Percentiles rank a stretch among this genome's conserved stretches.
These are phyloP conservation scores for Colletotrichum sp. DNA, from an alignment of 2,329 filamentous ascomycete genomes.

Conservation along the genomic window DNA sequence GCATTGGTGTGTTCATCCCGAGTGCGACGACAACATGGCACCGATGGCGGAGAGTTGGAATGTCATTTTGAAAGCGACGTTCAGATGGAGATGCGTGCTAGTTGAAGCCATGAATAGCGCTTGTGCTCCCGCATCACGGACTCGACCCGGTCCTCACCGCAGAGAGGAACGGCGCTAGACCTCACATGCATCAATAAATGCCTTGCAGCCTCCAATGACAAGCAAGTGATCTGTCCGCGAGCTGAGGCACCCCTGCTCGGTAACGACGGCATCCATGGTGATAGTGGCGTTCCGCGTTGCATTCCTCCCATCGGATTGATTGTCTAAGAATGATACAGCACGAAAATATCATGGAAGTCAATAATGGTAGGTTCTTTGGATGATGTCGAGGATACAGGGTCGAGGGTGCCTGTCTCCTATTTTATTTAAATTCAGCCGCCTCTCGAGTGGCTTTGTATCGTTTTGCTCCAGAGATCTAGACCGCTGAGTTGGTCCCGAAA, in stretches of 20 bases:
- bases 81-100: background rate
- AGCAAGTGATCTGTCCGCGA: background rate
- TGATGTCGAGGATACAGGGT: background rate
- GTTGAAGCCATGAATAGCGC: background rate
- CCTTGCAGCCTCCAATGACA: background rate
- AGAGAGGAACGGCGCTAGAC: background rate
- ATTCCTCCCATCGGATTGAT: background rate
- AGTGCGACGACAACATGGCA: background rate
- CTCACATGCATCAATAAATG: background rate
- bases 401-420: background rate
- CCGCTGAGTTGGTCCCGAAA: background rate
- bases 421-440: background rate
- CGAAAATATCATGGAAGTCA: background rate
- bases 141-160: background rate
- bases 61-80: background rate
- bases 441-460: background rate
- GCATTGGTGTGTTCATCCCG: background rate
- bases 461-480: background rate
- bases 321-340: background rate
- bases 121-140: background rate
- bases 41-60: background rate
- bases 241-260: conserved; percentile 3
- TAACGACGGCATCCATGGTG: background rate
- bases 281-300: background rate
- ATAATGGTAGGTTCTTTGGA: background rate